Conservation (phyloP, 2,329 filamentous ascomycete genomes). For the Waltergamsia citrina region DNA sequence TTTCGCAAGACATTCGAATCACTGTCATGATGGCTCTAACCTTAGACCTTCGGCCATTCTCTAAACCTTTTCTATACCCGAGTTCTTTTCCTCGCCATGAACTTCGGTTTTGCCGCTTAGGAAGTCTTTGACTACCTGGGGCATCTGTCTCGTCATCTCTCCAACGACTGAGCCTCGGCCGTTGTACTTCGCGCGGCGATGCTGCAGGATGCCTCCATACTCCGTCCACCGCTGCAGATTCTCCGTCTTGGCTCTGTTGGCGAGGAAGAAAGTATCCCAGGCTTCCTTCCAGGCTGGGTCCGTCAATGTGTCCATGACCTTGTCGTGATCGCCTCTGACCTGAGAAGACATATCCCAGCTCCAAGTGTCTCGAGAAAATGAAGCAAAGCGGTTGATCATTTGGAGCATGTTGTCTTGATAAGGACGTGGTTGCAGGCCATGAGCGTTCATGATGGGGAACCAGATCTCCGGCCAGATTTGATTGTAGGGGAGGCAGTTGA, state of each 20-base stretch:
- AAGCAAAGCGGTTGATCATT: background rate
- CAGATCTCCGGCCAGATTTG: conserved; percentile 1
- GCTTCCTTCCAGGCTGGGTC: background rate
- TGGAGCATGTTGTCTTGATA: background rate
- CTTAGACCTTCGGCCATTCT: no score
- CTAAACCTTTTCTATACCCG: no score
- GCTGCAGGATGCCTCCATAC: background rate
- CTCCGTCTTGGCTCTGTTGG: background rate
- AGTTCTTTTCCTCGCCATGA: no score
- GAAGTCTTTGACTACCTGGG: no score
- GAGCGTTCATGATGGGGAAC: conserved; percentile 1
- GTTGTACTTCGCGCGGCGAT: no score
- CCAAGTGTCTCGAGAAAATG: background rate
- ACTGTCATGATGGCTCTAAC: no score
- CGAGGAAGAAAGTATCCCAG: background rate
- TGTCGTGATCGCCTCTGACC: background rate
- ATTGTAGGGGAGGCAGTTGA: conserved; percentile 3
- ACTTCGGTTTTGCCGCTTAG: no score
- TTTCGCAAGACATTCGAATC: no score
- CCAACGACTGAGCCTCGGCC: no score
- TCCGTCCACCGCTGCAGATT: background rate
- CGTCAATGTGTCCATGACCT: background rate
- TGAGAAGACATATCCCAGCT: background rate
- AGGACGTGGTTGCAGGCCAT: background rate
- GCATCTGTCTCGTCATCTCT: no score